These are phyloP conservation scores for Claviceps fusiformis DNA, from an alignment of 2,329 filamentous ascomycete species.

Conservation along the genomic window DNA sequence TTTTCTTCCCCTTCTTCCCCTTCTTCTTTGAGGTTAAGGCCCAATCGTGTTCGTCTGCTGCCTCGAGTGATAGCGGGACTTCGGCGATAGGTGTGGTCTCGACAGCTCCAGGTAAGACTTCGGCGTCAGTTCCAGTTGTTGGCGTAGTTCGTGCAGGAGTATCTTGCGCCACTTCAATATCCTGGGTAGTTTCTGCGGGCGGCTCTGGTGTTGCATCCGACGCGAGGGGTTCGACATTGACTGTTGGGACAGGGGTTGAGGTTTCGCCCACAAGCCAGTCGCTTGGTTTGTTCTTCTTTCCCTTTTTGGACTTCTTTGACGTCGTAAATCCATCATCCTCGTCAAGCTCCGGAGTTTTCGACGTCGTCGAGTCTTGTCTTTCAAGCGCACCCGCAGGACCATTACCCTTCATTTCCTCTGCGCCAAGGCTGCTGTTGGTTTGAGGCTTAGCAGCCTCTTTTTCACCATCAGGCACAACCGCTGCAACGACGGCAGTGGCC, in stretches of 20 bases:
- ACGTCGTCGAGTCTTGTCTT: not conserved
- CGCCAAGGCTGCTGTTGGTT: not conserved
- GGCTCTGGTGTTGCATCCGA: not conserved
- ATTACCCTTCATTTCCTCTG: too few relatives aligned
- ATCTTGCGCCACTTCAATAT: not conserved
- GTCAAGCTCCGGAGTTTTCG: not conserved
- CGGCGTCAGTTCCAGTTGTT: not conserved
- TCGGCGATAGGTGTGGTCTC: not conserved
- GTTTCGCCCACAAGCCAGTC: not conserved
- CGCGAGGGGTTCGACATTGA: not conserved
- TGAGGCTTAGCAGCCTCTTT: not conserved
- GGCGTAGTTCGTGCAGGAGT: not conserved
- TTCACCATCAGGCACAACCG: not conserved
- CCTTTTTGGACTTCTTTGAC: conserved; percentile 29
- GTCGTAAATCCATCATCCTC: conserved; percentile 19
- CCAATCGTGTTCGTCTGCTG: conserved; percentile 1
- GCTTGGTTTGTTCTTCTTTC: conserved; percentile 13
- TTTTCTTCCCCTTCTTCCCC: conserved; percentile 3
- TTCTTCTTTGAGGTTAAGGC: conserved; percentile 1
- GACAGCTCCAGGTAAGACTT: not conserved
- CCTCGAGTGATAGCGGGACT: not conserved
- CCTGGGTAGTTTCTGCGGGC: not conserved
- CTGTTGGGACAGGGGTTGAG: not conserved
- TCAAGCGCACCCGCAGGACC: not conserved
- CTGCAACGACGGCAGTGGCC: too few relatives aligned